phyloP scores from a whole-genome alignment of 2,329 filamentous ascomycete genomes.

The Diaporthe vexans region DNA sequence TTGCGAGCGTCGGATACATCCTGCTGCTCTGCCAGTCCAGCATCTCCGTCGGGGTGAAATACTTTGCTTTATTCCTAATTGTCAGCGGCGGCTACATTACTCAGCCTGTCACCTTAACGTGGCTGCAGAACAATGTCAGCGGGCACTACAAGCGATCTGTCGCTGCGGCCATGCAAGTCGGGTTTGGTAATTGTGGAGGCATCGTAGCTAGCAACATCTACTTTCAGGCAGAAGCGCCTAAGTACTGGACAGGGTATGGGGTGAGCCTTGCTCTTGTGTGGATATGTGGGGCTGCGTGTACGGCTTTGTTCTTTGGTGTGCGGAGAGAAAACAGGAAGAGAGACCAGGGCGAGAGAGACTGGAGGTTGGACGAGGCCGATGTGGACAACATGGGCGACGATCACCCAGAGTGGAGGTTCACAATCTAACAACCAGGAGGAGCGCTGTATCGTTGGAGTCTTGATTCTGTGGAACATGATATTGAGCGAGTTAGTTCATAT shows the following conservation, averaged over 20 bases:
- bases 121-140: conserved; percentile 69
- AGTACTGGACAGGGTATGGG: conserved; percentile 64
- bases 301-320: conserved; percentile 48
- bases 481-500: too few relatives aligned
- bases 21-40: conserved; percentile 64
- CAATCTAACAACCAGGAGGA: neutral
- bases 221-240: conserved; percentile 60
- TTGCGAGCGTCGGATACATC: conserved; percentile 68
- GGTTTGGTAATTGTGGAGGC: conserved; percentile 65
- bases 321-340: conserved; percentile 54
- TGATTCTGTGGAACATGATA: too few relatives aligned
- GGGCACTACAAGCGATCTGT: conserved; percentile 71
- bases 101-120: conserved; percentile 67
- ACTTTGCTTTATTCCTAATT: conserved; percentile 69
- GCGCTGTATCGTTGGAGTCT: neutral
- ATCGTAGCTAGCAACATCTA: conserved; percentile 67
- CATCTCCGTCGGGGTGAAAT: conserved; percentile 63
- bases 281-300: conserved; percentile 55
- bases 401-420: conserved; percentile 48
- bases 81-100: conserved; percentile 67
- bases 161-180: conserved; percentile 64
- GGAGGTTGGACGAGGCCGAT: conserved; percentile 48
- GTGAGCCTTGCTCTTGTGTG: conserved; percentile 61
- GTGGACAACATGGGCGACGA: conserved; percentile 55
- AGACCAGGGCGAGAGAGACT: conserved; percentile 50